Evolutionary conservation across 2,329 filamentous ascomycete genomes (phyloP).

Genomic region (Fusarium protoensiforme): DNA sequence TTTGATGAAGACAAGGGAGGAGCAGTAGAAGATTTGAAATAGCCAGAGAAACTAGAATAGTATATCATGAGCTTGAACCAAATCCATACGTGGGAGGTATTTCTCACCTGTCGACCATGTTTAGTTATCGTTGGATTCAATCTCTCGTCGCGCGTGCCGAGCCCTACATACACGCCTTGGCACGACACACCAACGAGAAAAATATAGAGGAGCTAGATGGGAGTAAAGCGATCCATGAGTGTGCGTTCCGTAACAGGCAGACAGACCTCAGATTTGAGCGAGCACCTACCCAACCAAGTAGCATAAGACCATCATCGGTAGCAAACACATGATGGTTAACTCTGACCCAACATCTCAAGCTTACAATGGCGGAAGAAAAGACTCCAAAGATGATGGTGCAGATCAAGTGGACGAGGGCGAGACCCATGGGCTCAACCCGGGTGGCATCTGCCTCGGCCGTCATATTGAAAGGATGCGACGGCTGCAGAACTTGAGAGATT

Average conservation of each 20-base stretch:
- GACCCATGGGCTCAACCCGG: slow-evolving; percentile 1
- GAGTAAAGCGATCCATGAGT: not conserved
- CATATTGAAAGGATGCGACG: not conserved
- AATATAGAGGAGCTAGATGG: not conserved
- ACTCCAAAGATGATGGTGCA: not conserved
- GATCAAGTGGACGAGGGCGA: not conserved
- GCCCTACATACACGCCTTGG: not conserved
- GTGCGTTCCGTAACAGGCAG: not conserved
- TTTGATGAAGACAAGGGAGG: slow-evolving; percentile 8
- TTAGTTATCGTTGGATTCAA: not conserved
- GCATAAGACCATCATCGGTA: slow-evolving; percentile 11
- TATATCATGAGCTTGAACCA: not conserved
- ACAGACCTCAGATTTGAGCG: not conserved
- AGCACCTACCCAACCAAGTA: slow-evolving; percentile 2
- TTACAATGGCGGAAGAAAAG: not conserved
- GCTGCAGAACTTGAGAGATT: not conserved
- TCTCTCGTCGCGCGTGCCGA: not conserved
- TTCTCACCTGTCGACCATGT: not conserved
- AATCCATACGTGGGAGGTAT: not conserved
- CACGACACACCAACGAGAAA: not conserved
- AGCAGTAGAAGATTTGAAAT: slow-evolving; percentile 6
- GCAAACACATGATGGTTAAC: not conserved
- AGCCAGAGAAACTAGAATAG: not conserved
- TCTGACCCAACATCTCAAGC: slow-evolving; percentile 1
- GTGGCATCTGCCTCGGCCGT: not conserved